Conservation (phyloP, 805 yeast genomes). For the Candida michaelii region DNA sequence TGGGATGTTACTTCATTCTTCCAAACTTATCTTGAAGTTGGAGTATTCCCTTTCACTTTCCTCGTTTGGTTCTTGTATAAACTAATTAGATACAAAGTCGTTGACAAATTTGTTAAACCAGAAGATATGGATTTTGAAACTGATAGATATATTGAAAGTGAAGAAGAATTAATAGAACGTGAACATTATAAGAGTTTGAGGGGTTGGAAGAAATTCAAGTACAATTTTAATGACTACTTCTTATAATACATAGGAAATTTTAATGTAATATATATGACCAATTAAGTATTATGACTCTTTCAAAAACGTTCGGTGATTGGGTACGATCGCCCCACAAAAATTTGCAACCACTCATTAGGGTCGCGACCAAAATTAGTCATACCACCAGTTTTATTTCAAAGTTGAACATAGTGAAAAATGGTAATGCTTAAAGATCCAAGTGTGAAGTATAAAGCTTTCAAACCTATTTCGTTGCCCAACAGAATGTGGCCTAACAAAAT, state of each 20-base stretch:
- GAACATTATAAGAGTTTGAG: slow-evolving; percentile 37
- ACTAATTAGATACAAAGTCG: slow-evolving; percentile 22
- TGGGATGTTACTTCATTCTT: slow-evolving; percentile 44
- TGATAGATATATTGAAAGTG: slow-evolving; percentile 49
- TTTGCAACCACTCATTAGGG: slow-evolving; percentile 1
- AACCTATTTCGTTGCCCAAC: slow-evolving; percentile 54
- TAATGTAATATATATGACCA: not conserved
- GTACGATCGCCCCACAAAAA: not conserved
- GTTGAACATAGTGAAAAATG: not conserved
- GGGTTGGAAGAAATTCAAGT: slow-evolving; percentile 45
- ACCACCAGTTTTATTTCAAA: not conserved
- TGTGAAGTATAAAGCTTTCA: slow-evolving; percentile 58
- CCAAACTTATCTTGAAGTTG: slow-evolving; percentile 45
- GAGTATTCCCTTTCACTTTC: slow-evolving; percentile 47
- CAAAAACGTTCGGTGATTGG: not conserved
- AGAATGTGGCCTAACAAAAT: slow-evolving; percentile 70
- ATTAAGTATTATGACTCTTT: not conserved
- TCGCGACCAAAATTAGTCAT: slow-evolving; percentile 1
- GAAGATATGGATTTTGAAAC: slow-evolving; percentile 56
- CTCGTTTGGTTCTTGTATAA: slow-evolving; percentile 47
- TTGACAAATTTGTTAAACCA: slow-evolving; percentile 39
- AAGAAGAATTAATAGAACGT: slow-evolving; percentile 45
- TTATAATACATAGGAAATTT: slow-evolving; percentile 16
- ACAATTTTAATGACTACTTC: slow-evolving; percentile 28
- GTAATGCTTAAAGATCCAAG: slow-evolving; percentile 58